Percentiles rank a stretch among this genome's conserved stretches.
These are phyloP conservation scores for Mycena capillaripes DNA, from an alignment of 768 basidiomycete species.

Conservation along the genomic window DNA sequence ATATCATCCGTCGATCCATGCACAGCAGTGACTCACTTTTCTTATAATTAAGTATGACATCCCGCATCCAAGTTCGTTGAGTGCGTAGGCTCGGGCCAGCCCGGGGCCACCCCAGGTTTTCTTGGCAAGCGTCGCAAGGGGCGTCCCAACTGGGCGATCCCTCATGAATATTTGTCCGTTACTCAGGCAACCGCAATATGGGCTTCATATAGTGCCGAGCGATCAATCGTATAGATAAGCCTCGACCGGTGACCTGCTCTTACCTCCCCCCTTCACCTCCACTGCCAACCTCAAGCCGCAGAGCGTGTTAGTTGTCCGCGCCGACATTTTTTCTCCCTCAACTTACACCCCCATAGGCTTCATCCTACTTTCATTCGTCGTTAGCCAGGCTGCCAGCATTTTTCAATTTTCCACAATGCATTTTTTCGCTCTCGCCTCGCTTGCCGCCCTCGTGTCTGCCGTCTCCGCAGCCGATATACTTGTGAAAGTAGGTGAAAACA, in stretches of 20 bases:
- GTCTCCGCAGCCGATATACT: conserved; percentile 22
- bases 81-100: too few species aligned
- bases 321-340: neutral
- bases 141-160: too few species aligned
- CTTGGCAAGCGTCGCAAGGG: too few species aligned
- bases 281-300: conserved; percentile 7
- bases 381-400: conserved; percentile 14
- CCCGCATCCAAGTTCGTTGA: too few species aligned
- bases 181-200: conserved; percentile 1
- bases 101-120: too few species aligned
- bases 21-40: too few species aligned
- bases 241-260: too few species aligned
- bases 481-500: conserved; percentile 26
- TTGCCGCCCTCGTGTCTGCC: conserved; percentile 15
- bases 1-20: too few species aligned
- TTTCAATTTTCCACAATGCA: conserved; percentile 28
- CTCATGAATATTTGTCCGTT: neutral
- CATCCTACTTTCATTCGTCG: neutral
- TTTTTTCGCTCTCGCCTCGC: conserved; percentile 27
- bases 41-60: too few species aligned
- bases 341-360: conserved; percentile 8
- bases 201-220: neutral
- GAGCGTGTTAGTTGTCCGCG: conserved; percentile 19
- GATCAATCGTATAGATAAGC: neutral
- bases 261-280: conserved; percentile 1